phyloP scores from a whole-genome alignment of 495 filamentous ascomycete genomes.

The Bombardia bombarda region DNA sequence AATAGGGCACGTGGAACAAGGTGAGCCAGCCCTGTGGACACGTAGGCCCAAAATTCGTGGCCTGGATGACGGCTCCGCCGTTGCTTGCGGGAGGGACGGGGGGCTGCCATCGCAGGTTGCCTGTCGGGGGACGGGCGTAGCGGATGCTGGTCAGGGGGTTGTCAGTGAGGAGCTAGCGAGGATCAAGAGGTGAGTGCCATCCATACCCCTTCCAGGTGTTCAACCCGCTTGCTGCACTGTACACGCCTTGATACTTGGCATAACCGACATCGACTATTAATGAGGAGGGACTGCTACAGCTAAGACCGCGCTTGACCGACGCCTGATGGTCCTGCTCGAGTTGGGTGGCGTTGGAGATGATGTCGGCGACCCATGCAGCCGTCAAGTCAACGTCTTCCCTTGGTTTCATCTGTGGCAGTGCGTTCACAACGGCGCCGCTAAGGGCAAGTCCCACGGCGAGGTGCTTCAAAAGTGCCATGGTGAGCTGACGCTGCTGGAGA shows the following conservation, averaged over 20 bases:
- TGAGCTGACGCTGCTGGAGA: too few relatives aligned
- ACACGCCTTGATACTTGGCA: conserved; percentile 30
- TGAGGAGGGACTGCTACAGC: conserved; percentile 4
- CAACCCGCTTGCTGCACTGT: conserved; percentile 22
- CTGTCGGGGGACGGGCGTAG: conserved; percentile 22
- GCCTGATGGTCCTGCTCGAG: conserved; percentile 3
- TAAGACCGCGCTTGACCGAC: conserved; percentile 5
- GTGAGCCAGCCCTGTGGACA: conserved; percentile 16
- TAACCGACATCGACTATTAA: conserved; percentile 31
- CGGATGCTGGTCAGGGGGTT: conserved; percentile 13
- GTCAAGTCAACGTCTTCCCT: conserved; percentile 14
- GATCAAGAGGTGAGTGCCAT: neutral
- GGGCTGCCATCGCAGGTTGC: conserved; percentile 26
- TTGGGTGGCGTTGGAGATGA: conserved; percentile 14
- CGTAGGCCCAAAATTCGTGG: conserved; percentile 6
- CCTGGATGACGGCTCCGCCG: conserved; percentile 6
- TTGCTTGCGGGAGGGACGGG: conserved; percentile 9
- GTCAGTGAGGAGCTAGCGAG: conserved; percentile 3
- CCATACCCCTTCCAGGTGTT: conserved; percentile 34
- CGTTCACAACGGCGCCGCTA: too few relatives aligned
- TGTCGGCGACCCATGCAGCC: conserved; percentile 12
- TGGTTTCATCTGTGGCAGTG: too few relatives aligned
- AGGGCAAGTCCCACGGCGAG: too few relatives aligned
- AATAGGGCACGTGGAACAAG: conserved; percentile 4
- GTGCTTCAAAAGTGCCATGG: too few relatives aligned